Percentiles rank a stretch among this genome's conserved stretches.
Conservation (phyloP, 305 asterid species). For the Solanum hybrid region DNA sequence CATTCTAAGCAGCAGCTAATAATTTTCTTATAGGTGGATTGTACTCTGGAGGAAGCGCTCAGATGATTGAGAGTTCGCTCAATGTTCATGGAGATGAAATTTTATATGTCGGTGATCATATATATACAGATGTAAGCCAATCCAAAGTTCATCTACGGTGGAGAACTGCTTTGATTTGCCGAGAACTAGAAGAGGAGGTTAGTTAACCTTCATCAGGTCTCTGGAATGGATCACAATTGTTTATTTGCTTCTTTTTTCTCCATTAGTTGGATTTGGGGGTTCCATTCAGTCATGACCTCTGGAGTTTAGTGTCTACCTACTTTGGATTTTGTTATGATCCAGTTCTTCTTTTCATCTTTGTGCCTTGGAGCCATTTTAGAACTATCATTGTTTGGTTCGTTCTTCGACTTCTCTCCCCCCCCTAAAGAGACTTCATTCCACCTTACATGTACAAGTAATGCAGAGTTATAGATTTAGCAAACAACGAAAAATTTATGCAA, state of each 20-base stretch:
- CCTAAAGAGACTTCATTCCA: background rate
- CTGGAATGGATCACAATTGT: background rate
- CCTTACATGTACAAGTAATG: background rate
- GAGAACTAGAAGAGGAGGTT: constrained; percentile 90
- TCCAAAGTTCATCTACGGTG: constrained; percentile 87
- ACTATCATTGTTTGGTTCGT: background rate
- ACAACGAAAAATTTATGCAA: too few species aligned
- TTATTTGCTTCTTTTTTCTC: background rate
- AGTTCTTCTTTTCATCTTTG: background rate
- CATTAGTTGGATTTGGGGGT: background rate
- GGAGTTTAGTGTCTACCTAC: background rate
- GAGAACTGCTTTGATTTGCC: constrained; percentile 88
- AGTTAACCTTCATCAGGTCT: constrained; percentile 4
- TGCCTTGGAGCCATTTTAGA: background rate
- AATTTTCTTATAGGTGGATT: constrained; percentile 50
- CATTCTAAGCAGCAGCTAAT: background rate
- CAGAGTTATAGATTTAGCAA: background rate
- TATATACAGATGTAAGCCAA: constrained; percentile 89
- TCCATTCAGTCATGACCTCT: background rate
- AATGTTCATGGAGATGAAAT: constrained; percentile 89
- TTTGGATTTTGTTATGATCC: background rate
- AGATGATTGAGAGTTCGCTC: constrained; percentile 83
- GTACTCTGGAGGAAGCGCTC: constrained; percentile 93
- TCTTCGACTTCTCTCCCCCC: background rate
- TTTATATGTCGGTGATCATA: constrained; percentile 86